Base-by-base conservation (phyloP, 2,329 filamentous ascomycete genomes). In the Paramyrothecium sp. region DNA sequence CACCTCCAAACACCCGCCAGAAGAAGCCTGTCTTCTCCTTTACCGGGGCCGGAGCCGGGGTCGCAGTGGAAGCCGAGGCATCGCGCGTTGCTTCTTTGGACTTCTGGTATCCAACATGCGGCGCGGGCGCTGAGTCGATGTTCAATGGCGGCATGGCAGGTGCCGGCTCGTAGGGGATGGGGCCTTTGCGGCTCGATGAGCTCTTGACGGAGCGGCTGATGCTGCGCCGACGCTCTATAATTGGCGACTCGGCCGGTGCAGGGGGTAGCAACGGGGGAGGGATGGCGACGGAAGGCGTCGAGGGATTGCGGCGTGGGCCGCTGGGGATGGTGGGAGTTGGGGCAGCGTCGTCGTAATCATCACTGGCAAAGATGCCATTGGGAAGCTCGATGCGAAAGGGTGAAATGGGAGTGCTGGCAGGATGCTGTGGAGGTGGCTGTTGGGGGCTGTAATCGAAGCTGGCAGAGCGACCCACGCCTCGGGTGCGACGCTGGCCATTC, bases 1-100 rank as follows among this genome's bases (percentile, higher is more conserved):
- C 51, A 17, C 30, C 74, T 44, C 89, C 91, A 77, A 98, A 98
- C 44, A 98, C 90, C 61, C 94, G 87, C 65, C 92, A 87, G 78
- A 98, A 98, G 78, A 99, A 98, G 20, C 95, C 93, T 10, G 85
- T 90, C 57, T 87, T 86, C 67, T 91, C 88, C 69, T 89, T 91
- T 65, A 78, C 61, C 68, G 76, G 59, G 70, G 72, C 61, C 68
- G 76, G 59, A 70, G 72, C 59, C 70, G 72, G 55, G 34, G 78
- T 76, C 47, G 82, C 81, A 61, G 81, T 81, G 51, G 83, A 79
- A 17, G 81, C 79, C 51, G 79, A 75, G 59, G 79, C 74, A 58
- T 82, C 79, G 65, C 73, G 75, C 59, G 75, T 73, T 58, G 75
- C 69, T 54, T 83, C 81, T 65, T 85, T 86, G 41, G 79, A 70